Percentiles rank a stretch among this genome's conserved stretches.
Evolutionary conservation across 768 basidiomycete species (phyloP).

Genomic region (Tephrocybe sp.): DNA sequence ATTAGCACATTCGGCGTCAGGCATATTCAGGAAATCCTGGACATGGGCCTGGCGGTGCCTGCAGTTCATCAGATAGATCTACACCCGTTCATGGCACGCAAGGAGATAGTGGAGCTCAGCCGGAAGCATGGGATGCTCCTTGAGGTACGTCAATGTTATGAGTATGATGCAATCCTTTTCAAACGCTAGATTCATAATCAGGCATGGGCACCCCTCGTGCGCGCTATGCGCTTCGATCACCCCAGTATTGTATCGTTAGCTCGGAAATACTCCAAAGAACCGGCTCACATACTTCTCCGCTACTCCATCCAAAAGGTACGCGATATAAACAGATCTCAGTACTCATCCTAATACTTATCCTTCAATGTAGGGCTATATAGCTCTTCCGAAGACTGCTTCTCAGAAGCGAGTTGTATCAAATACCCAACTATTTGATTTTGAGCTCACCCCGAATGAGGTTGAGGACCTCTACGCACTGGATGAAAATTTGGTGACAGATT

Average conservation of each 20-base stretch:
- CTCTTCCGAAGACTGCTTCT: conserved; percentile 62
- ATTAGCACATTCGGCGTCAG: conserved; percentile 60
- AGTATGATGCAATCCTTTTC: no score
- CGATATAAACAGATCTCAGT: neutral
- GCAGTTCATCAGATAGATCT: conserved; percentile 63
- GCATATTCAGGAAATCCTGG: conserved; percentile 54
- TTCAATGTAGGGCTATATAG: conserved; percentile 46
- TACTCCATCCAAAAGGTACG: conserved; percentile 76
- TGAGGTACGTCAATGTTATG: conserved; percentile 41
- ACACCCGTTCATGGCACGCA: conserved; percentile 70
- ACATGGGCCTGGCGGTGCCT: conserved; percentile 46
- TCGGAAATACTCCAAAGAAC: conserved; percentile 51
- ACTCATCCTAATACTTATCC: neutral
- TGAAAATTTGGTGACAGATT: conserved; percentile 50
- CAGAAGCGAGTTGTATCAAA: conserved; percentile 55
- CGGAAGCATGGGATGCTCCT: conserved; percentile 54
- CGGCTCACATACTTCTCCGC: conserved; percentile 64
- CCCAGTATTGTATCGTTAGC: conserved; percentile 51
- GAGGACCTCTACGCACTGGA: conserved; percentile 48
- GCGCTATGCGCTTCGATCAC: conserved; percentile 62
- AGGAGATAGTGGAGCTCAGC: conserved; percentile 59
- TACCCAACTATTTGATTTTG: conserved; percentile 61
- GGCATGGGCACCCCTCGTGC: conserved; percentile 75
- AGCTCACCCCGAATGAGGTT: conserved; percentile 49
- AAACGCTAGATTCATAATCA: conserved; percentile 17